A percentile compares a stretch with the other conserved stretches of the same genome.
phyloP scores from a whole-genome alignment of 73 alveolate species.

The Tetrahymena elliotti region DNA sequence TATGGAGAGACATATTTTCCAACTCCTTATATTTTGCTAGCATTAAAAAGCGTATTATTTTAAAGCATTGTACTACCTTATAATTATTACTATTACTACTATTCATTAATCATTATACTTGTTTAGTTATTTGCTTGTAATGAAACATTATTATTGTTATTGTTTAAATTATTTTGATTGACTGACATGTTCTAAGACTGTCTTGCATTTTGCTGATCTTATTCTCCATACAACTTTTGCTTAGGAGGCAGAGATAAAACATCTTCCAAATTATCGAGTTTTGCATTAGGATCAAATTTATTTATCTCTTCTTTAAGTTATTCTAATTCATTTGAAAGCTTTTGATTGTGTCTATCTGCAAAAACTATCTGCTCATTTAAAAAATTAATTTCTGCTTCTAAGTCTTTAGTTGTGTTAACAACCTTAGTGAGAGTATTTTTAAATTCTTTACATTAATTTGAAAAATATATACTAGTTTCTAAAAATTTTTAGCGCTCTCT shows the following conservation, averaged over 20 bases:
- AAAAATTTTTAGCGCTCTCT: neutral
- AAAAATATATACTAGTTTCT: neutral
- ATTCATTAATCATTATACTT: neutral
- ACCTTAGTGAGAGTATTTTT: neutral
- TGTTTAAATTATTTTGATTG: neutral
- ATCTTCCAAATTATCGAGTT: neutral
- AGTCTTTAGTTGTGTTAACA: neutral
- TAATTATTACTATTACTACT: neutral
- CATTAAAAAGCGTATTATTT: neutral
- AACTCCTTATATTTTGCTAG: neutral
- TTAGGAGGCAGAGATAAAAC: neutral
- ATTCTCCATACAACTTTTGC: neutral
- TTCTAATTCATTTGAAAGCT: neutral
- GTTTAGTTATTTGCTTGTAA: neutral
- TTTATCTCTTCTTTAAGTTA: neutral
- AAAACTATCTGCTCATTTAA: neutral
- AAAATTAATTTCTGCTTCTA: neutral
- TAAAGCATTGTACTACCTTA: neutral
- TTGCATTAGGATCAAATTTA: neutral
- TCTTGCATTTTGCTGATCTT: neutral
- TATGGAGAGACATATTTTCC: neutral
- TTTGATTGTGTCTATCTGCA: neutral
- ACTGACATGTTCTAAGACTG: neutral
- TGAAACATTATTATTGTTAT: neutral
- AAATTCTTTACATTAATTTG: neutral